Percentiles rank a stretch among this genome's conserved stretches.
phyloP scores from a whole-genome alignment of 495 filamentous ascomycete genomes.

The Hypoxylon perforatum region DNA sequence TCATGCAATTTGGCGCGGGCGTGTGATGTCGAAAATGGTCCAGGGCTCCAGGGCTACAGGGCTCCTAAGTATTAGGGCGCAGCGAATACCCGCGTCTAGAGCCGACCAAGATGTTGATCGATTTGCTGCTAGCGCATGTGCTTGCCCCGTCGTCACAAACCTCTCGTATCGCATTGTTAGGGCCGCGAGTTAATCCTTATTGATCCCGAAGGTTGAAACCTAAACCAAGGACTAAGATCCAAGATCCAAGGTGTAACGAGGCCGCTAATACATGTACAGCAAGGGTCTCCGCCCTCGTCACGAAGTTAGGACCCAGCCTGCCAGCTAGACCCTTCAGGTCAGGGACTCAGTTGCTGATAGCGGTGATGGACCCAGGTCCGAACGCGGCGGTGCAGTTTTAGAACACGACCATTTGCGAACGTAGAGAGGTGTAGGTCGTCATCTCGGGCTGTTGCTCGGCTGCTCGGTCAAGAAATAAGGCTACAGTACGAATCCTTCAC shows the following conservation, averaged over 20 bases:
- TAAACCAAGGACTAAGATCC: conserved; percentile 23
- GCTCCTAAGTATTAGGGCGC: conserved; percentile 39
- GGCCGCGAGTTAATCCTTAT: conserved; percentile 26
- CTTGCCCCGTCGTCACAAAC: conserved; percentile 46
- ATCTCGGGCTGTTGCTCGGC: conserved; percentile 35
- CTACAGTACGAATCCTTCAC: conserved; percentile 28
- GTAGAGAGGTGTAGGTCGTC: conserved; percentile 26
- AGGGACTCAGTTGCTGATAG: too few species aligned
- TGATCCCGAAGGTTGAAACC: conserved; percentile 38
- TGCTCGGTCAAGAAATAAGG: conserved; percentile 40
- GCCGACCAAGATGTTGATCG: conserved; percentile 42
- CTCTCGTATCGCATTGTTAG: conserved; percentile 39
- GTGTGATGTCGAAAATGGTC: conserved; percentile 48
- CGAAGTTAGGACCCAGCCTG: too few species aligned
- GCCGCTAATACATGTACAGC: conserved; percentile 11
- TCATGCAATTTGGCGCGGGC: conserved; percentile 58
- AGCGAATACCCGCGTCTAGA: conserved; percentile 49
- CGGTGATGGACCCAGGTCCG: conserved; percentile 4
- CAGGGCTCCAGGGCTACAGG: conserved; percentile 11
- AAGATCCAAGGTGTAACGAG: not conserved
- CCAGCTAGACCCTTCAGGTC: too few species aligned
- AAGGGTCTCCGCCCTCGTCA: conserved; percentile 14
- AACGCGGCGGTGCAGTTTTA: conserved; percentile 40
- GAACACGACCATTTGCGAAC: conserved; percentile 27
- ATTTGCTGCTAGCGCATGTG: conserved; percentile 46